Evolutionary conservation across 2,329 filamentous ascomycete genomes (phyloP), one percentile per base, ranked within the genome.

Genomic region (Phoma sp.): DNA sequence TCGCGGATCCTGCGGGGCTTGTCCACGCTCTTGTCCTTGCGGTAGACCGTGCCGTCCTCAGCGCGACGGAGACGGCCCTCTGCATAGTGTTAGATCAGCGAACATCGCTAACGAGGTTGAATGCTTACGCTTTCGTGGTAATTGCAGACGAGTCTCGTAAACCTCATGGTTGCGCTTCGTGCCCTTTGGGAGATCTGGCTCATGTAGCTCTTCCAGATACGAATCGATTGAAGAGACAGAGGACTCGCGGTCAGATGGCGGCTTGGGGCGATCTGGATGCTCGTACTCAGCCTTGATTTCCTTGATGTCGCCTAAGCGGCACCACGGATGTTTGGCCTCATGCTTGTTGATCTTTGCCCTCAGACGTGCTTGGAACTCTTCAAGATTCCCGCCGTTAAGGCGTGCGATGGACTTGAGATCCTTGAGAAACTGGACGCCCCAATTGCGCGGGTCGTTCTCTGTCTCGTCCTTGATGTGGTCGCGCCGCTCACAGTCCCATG

Each of bases 341-440:
- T 72, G 69, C 31, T 57, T 48, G 13, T 49, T 58, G 19, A 73
- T 58, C 41, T 70, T 70, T 2, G 51, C 63, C 29, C 64, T 59
- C 27, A 74, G 53, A 40, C 69, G 66, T 1, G 27, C 46, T 7
- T 74, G 70, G 24, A 74, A 71, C 10, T 51, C 54, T 4, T 50
- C 51, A 15, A 74, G 60, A 8, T 72, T 57, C 1, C 64, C 65
- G 3, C 58, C 60, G 33, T 64, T 70, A 38, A 73, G 56, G 36
- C 68, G 69, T 7, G 69, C 65, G n/a, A 73, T 73, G 10, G 68
- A 58, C 47, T 65, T 63, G 17, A 73, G 59, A 19, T 71, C 67
- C 44, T 71, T 72, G 45, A 74, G 66, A n/a, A 74, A 73, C 48
- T 73, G 70, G 13, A 74, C 69, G 15, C 71, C 72, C 72, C 72